Conservation (phyloP, 192 early-diverging fungal species). For the Funneliformis geosporum region DNA sequence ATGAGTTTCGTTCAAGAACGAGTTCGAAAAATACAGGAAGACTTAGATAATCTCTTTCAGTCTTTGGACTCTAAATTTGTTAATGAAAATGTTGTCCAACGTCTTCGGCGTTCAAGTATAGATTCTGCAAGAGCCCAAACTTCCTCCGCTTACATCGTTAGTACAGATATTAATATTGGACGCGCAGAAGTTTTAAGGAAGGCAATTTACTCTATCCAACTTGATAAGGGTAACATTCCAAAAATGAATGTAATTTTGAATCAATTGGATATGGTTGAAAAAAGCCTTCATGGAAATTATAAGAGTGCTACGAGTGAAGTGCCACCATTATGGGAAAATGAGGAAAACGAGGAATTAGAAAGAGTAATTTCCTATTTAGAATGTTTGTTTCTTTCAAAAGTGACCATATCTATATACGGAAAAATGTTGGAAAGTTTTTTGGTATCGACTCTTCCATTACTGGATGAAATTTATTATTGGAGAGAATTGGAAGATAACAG, state of each 20-base stretch:
- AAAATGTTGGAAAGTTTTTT: slow-evolving; percentile 58
- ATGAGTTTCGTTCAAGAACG: slow-evolving; percentile 15
- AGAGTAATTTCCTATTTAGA: slow-evolving; percentile 31
- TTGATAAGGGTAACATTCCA: neutral
- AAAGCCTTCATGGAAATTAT: neutral
- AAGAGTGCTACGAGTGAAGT: neutral
- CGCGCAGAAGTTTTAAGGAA: slow-evolving; percentile 1
- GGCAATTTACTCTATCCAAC: neutral
- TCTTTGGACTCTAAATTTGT: neutral
- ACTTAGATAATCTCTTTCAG: neutral
- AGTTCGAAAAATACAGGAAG: neutral
- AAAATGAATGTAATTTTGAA: neutral
- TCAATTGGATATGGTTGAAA: neutral
- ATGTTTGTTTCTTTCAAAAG: slow-evolving; percentile 54
- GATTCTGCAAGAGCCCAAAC: neutral
- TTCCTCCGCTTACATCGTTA: neutral
- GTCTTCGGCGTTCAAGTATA: neutral
- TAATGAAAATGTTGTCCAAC: neutral
- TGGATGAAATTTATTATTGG: slow-evolving; percentile 70
- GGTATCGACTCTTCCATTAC: slow-evolving; percentile 59
- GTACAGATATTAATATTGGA: neutral
- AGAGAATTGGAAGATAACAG: slow-evolving; percentile 50
- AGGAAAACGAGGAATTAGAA: neutral
- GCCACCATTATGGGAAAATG: too few relatives aligned
- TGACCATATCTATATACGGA: slow-evolving; percentile 58